Evolutionary conservation across 192 early-diverging fungal species (phyloP), one percentile per base, ranked within the genome.

Genomic region (Powellomyces hirtus): DNA sequence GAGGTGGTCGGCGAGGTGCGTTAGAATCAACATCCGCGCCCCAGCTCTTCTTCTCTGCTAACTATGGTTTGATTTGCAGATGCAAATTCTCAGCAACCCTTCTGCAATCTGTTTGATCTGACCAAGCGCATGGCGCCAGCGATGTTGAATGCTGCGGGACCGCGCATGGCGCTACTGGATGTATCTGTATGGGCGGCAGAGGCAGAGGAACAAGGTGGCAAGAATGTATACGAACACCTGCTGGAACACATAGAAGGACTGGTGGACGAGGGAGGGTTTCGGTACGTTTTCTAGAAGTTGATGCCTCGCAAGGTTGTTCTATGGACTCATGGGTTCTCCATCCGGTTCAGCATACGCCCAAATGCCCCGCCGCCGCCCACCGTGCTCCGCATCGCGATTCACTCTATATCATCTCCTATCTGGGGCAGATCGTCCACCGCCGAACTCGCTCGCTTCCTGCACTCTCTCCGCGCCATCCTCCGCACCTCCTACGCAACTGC

Each of bases 61-160:
- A n/a, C n/a, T n/a, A n/a, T n/a, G n/a, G n/a, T n/a, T n/a, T n/a
- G n/a, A n/a, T n/a, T n/a, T n/a, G 24, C 7, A 59, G 40, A 40
- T 45, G 42, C 1, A 3, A n/a, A 34, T n/a, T 40, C 45, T 7
- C 46, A 59, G 29, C 24, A 62, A 26, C 84, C 89, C 7, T 96
- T 87, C 70, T 93, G 92, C 66, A 84, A 89, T 62, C 82, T 76
- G 13, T 97, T 95, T 79, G 95, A 97, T 71, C 77, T 97, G 13
- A 92, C 93, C 10, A 89, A 89, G 46, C 78, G 81, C 22, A 91
- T 94, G 29, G 80, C 86, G 0, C 68, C 78, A n/a, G 68, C 63
- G 6, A 72, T 78, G 0, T 58, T 94, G 1, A 86, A 90, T 35
- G 58, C 51, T 7, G 66, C 70, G 11, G 58, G 62, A 18, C 40